These are phyloP conservation scores for Senecio squalidus DNA, from an alignment of 140 eudicot genomes.

Conservation along the genomic window DNA sequence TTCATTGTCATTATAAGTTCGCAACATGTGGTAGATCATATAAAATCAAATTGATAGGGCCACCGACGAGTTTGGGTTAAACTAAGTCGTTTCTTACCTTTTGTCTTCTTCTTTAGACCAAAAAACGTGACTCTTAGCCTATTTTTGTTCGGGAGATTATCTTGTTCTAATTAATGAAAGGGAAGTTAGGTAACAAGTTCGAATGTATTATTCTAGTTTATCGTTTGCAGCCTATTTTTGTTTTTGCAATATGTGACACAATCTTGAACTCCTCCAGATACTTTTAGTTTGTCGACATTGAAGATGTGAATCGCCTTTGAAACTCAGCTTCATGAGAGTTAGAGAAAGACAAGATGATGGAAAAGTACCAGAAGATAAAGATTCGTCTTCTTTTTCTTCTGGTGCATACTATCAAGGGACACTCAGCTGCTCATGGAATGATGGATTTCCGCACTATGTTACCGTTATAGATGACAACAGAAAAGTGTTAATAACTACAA, in stretches of 20 bases:
- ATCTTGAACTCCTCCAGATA: not conserved
- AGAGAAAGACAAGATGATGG: too few relatives aligned
- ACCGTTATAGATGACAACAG: constrained; percentile 45
- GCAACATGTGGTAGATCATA: too few relatives aligned
- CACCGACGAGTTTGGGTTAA: too few relatives aligned
- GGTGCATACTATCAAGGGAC: constrained; percentile 42
- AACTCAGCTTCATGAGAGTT: constrained; percentile 11
- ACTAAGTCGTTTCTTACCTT: too few relatives aligned
- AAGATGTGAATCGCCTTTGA: constrained; percentile 9
- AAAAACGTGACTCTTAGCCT: not conserved
- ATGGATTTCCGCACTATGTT: constrained; percentile 45
- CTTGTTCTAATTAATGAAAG: not conserved
- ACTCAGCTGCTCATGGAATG: constrained; percentile 54
- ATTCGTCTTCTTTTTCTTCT: too few relatives aligned
- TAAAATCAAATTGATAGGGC: too few relatives aligned
- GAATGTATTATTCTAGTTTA: not conserved
- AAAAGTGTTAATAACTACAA: constrained; percentile 38
- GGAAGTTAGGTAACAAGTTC: not conserved
- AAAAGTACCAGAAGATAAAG: constrained; percentile 16
- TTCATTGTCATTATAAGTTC: too few relatives aligned
- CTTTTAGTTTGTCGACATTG: too few relatives aligned
- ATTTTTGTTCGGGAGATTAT: not conserved
- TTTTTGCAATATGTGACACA: not conserved
- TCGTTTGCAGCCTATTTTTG: constrained; percentile 16
- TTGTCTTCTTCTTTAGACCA: too few relatives aligned